Base-by-base conservation (phyloP, 2,329 filamentous ascomycete genomes). In the Claviceps paspali region DNA sequence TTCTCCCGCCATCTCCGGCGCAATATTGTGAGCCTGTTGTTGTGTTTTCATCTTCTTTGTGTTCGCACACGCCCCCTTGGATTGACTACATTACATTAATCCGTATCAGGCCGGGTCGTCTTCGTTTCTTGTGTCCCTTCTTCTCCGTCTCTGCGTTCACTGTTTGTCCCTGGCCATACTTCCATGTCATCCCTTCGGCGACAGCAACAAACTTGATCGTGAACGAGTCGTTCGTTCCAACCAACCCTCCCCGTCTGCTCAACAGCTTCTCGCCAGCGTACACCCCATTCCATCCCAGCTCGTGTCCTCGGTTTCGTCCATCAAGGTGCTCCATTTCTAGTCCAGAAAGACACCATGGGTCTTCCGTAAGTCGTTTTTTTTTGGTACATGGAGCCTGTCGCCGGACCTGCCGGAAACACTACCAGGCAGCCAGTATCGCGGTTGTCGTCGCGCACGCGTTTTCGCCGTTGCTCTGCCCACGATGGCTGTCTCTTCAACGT, bases 351-450 rank as follows among this genome's bases (percentile, higher is more conserved):
- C 47, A 49, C 31, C 35, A 67, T 67, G 63, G 63, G 63, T 49
- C 63, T 65, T 35, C 63, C 63, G 63, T 67, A 61, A 63, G 63
- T 63, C 41, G 42, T 43, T 39, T 43, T 9, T 32, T 21, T 24
- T 12, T n/a, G n/a, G n/a, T n/a, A n/a, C n/a, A n/a, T 24, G 18
- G 17, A 21, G 10, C 23, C 14, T n/a, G 12, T 34, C 30, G 29
- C 31, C 19, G 24, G 14, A 26, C 15, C 19, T 14, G 31, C 21
- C 32, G 24, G 15, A 14, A 17, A n/a, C n/a, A n/a, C 21, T 30
- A 4, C 12, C 24, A 30, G 24, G 26, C 23, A 30, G 22, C 21
- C 22, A 31, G 23, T 22, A 19, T 36, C 15, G 36, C 31, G 26
- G 28, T 23, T 8, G 15, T 23, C 10, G 15, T 36, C 7, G 26